Conservation (phyloP, 495 filamentous ascomycete genomes). For the Pyrenopolyporus hunteri region DNA sequence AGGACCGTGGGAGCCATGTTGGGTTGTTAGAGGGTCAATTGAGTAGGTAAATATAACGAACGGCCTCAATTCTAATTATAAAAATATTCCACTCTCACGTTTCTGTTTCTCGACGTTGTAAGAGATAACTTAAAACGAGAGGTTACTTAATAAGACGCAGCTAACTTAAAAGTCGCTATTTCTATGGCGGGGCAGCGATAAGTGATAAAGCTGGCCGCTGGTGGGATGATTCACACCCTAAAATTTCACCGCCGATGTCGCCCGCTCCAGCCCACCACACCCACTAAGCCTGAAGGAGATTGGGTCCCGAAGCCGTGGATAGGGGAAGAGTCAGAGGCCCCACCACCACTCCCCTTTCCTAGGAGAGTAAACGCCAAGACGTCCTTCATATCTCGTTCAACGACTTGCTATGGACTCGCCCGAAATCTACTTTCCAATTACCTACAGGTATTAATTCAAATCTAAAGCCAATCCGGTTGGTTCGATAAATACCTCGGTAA, state of each 20-base stretch:
- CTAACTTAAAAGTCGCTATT: neutral
- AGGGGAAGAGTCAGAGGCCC: neutral
- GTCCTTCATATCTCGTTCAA: too few relatives aligned
- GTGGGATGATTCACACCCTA: conserved; percentile 31
- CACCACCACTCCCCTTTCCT: neutral
- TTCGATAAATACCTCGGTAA: too few relatives aligned
- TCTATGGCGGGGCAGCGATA: conserved; percentile 27
- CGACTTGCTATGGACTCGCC: too few relatives aligned
- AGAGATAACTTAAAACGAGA: too few relatives aligned
- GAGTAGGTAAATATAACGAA: too few relatives aligned
- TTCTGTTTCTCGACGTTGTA: too few relatives aligned
- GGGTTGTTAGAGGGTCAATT: conserved; percentile 1
- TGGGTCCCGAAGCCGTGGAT: conserved; percentile 27
- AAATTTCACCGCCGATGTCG: conserved; percentile 34
- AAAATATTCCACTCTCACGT: neutral
- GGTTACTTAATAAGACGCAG: too few relatives aligned
- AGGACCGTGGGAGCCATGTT: conserved; percentile 46
- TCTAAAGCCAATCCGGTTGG: too few relatives aligned
- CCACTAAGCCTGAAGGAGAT: conserved; percentile 11
- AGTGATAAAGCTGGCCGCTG: conserved; percentile 3
- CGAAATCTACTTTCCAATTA: too few relatives aligned
- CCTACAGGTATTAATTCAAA: too few relatives aligned
- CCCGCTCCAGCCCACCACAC: conserved; percentile 5
- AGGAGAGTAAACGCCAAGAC: too few relatives aligned
- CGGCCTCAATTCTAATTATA: too few relatives aligned